phyloP scores from a whole-genome alignment of 805 yeast species.

The Yamadazyma scolyti region DNA sequence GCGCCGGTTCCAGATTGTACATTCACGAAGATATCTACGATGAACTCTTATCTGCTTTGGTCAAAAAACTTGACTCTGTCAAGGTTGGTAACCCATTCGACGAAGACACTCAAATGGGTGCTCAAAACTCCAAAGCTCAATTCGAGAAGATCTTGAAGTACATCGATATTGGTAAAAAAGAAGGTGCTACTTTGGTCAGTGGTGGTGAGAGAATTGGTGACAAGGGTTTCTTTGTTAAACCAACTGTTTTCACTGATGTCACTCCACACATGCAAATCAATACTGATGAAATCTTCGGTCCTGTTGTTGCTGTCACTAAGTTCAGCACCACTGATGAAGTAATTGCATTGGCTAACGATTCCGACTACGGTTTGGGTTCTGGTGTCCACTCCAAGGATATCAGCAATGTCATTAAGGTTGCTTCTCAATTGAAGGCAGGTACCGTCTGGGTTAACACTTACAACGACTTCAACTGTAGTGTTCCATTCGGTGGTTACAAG shows the following conservation, averaged over 20 bases:
- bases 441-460: slow-evolving; percentile 90
- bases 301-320: slow-evolving; percentile 81
- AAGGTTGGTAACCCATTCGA: slow-evolving; percentile 85
- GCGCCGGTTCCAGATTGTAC: slow-evolving; percentile 90
- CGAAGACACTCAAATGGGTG: slow-evolving; percentile 79
- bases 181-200: slow-evolving; percentile 78
- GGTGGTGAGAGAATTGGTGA: slow-evolving; percentile 79
- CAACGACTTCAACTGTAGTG: slow-evolving; percentile 80
- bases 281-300: slow-evolving; percentile 92
- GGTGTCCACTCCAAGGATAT: slow-evolving; percentile 81
- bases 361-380: slow-evolving; percentile 85
- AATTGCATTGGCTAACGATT: slow-evolving; percentile 70
- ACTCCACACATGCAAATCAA: slow-evolving; percentile 69
- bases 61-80: slow-evolving; percentile 49
- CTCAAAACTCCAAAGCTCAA: slow-evolving; percentile 83
- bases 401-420: slow-evolving; percentile 70
- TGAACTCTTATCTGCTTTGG: slow-evolving; percentile 61
- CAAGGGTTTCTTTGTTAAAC: slow-evolving; percentile 70
- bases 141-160: slow-evolving; percentile 72
- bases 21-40: slow-evolving; percentile 86
- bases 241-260: slow-evolving; percentile 86
- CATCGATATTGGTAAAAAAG: slow-evolving; percentile 71
- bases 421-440: slow-evolving; percentile 78
- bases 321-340: slow-evolving; percentile 83
- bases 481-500: slow-evolving; percentile 93